Evolutionary conservation across 495 filamentous ascomycete genomes (phyloP).

Genomic region (Daldinia childiae): DNA sequence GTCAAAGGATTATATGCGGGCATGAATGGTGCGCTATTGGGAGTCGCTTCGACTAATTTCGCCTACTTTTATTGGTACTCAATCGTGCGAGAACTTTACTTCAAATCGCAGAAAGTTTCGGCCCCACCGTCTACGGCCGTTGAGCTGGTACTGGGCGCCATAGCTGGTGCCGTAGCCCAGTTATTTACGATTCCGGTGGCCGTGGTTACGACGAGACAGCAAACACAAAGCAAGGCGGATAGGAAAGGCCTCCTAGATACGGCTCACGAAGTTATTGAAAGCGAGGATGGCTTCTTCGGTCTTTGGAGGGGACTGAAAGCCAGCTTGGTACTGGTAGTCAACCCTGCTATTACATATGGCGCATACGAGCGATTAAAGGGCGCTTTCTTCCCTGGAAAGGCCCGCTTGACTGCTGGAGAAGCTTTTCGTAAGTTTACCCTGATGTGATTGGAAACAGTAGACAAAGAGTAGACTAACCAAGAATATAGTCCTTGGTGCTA

Average conservation of each 20-base stretch:
- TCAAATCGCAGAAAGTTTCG: conserved; percentile 69
- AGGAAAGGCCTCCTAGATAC: conserved; percentile 90
- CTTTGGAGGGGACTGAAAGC: conserved; percentile 97
- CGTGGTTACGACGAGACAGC: conserved; percentile 94
- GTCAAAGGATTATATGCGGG: conserved; percentile 86
- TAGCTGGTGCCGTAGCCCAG: conserved; percentile 91
- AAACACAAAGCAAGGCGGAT: conserved; percentile 85
- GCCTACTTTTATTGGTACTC: conserved; percentile 99
- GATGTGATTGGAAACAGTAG: background rate
- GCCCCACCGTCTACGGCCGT: conserved; percentile 80
- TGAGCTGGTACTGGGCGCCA: conserved; percentile 87
- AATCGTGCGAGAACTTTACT: conserved; percentile 82
- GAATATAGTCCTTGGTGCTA: conserved; percentile 80
- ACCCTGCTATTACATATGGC: conserved; percentile 97
- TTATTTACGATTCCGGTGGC: conserved; percentile 96
- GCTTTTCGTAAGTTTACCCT: conserved; percentile 78
- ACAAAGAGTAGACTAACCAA: conserved; percentile 24
- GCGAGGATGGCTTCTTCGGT: conserved; percentile 89
- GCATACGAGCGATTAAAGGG: conserved; percentile 93
- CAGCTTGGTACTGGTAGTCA: conserved; percentile 94
- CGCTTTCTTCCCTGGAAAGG: conserved; percentile 78
- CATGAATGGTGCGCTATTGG: conserved; percentile 83
- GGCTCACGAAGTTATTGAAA: conserved; percentile 83
- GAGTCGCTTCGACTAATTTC: conserved; percentile 97
- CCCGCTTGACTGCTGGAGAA: conserved; percentile 82